Evolutionary conservation across 768 basidiomycete genomes (phyloP).

Genomic region (Kwoniella dejecticola): DNA sequence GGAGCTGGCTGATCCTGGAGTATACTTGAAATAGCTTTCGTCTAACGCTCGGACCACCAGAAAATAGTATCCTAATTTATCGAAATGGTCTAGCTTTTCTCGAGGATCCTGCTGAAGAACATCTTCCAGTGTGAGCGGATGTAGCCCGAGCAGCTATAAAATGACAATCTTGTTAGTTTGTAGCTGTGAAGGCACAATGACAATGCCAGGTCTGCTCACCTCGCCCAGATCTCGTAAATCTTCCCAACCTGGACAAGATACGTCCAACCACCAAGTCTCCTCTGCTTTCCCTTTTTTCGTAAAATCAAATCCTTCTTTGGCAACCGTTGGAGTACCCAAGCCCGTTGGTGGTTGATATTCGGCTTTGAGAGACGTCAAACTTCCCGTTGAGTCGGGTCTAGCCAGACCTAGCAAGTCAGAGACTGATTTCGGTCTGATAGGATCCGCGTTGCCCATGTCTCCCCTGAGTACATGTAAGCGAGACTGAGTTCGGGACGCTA

Average conservation of each 20-base stretch:
- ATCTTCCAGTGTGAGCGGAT: constrained; percentile 91
- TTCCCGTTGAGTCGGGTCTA: constrained; percentile 23
- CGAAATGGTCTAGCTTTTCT: constrained; percentile 87
- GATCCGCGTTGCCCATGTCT: neutral
- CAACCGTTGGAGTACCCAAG: constrained; percentile 8
- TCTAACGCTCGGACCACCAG: constrained; percentile 83
- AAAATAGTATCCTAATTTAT: constrained; percentile 88
- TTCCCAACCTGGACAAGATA: constrained; percentile 81
- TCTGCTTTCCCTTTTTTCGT: constrained; percentile 21
- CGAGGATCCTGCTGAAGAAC: constrained; percentile 86
- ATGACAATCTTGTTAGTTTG: too few relatives aligned
- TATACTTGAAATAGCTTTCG: constrained; percentile 58
- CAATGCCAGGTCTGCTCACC: constrained; percentile 57
- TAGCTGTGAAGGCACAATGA: neutral
- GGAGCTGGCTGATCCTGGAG: constrained; percentile 42
- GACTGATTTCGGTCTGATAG: constrained; percentile 47
- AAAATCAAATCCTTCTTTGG: constrained; percentile 4
- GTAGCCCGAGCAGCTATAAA: constrained; percentile 74
- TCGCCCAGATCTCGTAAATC: constrained; percentile 84
- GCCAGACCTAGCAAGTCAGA: constrained; percentile 49
- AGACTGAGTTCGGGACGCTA: constrained; percentile 20
- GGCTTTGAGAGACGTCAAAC: constrained; percentile 20
- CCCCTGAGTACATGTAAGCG: constrained; percentile 32
- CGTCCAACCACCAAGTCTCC: constrained; percentile 82
- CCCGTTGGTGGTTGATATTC: constrained; percentile 10